phyloP scores from a whole-genome alignment of 495 filamentous ascomycete genomes.

The Patellaria atrata region DNA sequence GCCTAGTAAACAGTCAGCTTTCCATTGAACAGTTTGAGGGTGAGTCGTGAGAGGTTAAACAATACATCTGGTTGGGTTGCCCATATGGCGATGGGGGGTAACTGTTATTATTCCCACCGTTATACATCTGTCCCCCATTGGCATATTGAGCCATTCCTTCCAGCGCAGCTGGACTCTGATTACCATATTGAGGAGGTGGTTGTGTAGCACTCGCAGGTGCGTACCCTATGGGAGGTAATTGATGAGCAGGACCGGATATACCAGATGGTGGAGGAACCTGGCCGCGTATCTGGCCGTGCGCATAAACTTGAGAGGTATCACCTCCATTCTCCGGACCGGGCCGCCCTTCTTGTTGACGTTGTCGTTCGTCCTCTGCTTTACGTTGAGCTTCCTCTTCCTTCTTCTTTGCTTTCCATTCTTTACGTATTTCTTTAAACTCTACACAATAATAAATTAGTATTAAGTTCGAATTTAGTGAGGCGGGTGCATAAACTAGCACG shows the following conservation, averaged over 20 bases:
- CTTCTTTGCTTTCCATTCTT: constrained; percentile 98
- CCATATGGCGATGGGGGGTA: constrained; percentile 69
- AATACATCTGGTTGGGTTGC: constrained; percentile 57
- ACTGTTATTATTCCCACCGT: constrained; percentile 38
- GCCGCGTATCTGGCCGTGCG: constrained; percentile 19
- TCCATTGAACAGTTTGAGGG: constrained; percentile 2
- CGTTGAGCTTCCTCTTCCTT: constrained; percentile 90
- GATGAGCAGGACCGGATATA: constrained; percentile 34
- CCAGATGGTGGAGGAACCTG: constrained; percentile 9
- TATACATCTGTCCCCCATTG: constrained; percentile 34
- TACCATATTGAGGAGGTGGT: constrained; percentile 43
- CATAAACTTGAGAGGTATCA: constrained; percentile 21
- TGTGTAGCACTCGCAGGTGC: constrained; percentile 38
- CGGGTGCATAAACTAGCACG: constrained; percentile 16
- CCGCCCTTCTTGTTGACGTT: constrained; percentile 50
- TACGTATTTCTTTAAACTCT: constrained; percentile 99
- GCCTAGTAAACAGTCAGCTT: constrained; percentile 15
- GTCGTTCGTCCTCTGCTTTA: constrained; percentile 82
- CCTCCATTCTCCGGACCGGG: constrained; percentile 35
- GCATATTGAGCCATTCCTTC: constrained; percentile 46
- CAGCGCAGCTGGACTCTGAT: constrained; percentile 41
- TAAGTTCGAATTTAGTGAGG: constrained; percentile 10
- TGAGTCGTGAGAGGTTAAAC: constrained; percentile 27
- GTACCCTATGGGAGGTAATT: constrained; percentile 81
- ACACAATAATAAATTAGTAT: constrained; percentile 22